Conservation (phyloP, 805 yeast species). For the Yamadazyma laniorum region DNA sequence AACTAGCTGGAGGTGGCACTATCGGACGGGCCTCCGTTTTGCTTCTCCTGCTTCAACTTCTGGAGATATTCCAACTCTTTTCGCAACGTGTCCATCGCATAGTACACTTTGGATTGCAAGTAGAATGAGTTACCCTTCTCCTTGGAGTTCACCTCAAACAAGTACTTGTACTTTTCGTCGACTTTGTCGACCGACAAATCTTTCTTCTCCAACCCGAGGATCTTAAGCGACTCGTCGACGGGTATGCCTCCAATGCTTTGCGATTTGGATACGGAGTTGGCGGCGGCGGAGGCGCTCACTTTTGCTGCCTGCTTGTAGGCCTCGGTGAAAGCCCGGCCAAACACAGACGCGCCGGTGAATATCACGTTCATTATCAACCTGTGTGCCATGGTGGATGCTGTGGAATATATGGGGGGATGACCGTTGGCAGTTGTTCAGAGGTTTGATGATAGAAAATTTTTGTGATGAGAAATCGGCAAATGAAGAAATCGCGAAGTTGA, state of each 20-base stretch:
- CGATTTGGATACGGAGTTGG: slow-evolving; percentile 41
- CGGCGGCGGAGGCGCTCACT: slow-evolving; percentile 72
- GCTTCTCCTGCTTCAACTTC: slow-evolving; percentile 30
- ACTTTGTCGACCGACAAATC: slow-evolving; percentile 57
- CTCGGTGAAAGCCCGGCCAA: slow-evolving; percentile 94
- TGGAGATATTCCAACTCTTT: slow-evolving; percentile 67
- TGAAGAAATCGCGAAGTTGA: no score
- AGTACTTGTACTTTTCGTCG: slow-evolving; percentile 69
- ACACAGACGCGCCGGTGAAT: slow-evolving; percentile 92
- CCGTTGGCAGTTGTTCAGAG: no score
- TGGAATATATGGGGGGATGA: not conserved
- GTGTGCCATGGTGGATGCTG: slow-evolving; percentile 62
- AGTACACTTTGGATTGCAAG: slow-evolving; percentile 85
- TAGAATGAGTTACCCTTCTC: slow-evolving; percentile 97
- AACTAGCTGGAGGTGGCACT: no score
- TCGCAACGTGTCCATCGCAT: slow-evolving; percentile 90
- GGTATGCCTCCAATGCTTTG: slow-evolving; percentile 74
- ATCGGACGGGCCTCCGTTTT: not conserved
- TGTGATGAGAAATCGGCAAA: no score
- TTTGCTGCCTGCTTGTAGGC: slow-evolving; percentile 97
- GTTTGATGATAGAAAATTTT: no score
- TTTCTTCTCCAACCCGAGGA: slow-evolving; percentile 70
- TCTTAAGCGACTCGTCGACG: slow-evolving; percentile 87
- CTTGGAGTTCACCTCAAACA: slow-evolving; percentile 85
- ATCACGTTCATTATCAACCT: slow-evolving; percentile 85